Conservation (phyloP, 768 basidiomycete species). For the Russula compacta region DNA sequence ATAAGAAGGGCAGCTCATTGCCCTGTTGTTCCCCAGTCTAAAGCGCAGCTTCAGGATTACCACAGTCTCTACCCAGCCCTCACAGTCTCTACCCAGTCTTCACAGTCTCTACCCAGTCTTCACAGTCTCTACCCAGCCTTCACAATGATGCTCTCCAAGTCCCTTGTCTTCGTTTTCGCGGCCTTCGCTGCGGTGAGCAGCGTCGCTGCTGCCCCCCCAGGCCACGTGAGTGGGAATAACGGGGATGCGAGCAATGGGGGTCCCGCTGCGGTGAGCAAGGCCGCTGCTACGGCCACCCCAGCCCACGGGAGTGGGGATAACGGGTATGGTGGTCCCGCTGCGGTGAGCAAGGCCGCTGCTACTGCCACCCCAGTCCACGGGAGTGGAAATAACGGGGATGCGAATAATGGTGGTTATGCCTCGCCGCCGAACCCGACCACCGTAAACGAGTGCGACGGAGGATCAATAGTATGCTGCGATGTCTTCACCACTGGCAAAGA, state of each 20-base stretch:
- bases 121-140: background rate
- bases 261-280: no score
- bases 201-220: background rate
- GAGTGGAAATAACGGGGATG: background rate
- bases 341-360: background rate
- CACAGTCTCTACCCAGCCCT: background rate
- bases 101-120: background rate
- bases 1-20: background rate
- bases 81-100: no score
- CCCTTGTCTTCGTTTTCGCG: background rate
- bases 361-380: background rate
- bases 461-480: background rate
- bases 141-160: conserved; percentile 1
- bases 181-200: background rate
- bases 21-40: background rate
- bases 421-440: background rate
- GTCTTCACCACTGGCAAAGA: background rate
- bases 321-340: no score
- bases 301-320: background rate
- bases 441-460: background rate
- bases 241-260: no score
- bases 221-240: no score
- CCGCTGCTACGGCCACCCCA: no score
- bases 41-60: conserved; percentile 3
- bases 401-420: background rate